These are phyloP conservation scores for Ascochyta fabae DNA, from an alignment of 2,329 filamentous ascomycete species.

Conservation along the genomic window DNA sequence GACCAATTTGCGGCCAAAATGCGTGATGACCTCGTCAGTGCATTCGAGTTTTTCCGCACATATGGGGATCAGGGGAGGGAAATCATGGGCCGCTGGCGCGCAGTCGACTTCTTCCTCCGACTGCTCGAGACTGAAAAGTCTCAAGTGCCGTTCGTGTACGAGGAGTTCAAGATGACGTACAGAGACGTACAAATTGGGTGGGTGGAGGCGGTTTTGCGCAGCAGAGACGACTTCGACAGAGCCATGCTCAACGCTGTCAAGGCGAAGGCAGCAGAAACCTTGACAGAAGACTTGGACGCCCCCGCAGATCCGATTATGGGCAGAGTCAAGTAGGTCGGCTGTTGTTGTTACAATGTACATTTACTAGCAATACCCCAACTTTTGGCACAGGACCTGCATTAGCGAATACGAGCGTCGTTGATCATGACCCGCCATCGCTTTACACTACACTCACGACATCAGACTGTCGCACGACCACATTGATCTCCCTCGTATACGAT, in stretches of 20 bases:
- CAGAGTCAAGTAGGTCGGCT: constrained; percentile 71
- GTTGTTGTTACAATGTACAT: too few relatives aligned
- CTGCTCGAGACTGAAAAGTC: constrained; percentile 79
- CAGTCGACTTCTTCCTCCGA: constrained; percentile 81
- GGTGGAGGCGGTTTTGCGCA: constrained; percentile 89
- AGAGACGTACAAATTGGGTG: constrained; percentile 95
- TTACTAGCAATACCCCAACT: background rate
- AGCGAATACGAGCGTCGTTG: constrained; percentile 10
- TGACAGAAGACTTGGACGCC: constrained; percentile 73
- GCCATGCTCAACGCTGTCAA: constrained; percentile 89
- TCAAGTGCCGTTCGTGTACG: constrained; percentile 77
- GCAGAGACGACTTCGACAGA: constrained; percentile 92
- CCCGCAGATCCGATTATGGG: constrained; percentile 88
- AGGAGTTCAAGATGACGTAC: constrained; percentile 81
- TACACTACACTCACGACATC: background rate
- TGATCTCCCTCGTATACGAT: background rate
- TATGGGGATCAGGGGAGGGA: constrained; percentile 57
- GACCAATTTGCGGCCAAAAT: constrained; percentile 94
- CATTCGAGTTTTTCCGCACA: constrained; percentile 84
- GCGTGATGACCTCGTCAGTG: constrained; percentile 87
- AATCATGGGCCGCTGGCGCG: constrained; percentile 92
- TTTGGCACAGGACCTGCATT: constrained; percentile 5
- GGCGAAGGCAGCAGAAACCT: constrained; percentile 82
- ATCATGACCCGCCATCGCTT: constrained; percentile 3
- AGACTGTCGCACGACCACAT: background rate